Base-by-base conservation (phyloP, 257 asterid genomes). In the Misopates orontium region DNA sequence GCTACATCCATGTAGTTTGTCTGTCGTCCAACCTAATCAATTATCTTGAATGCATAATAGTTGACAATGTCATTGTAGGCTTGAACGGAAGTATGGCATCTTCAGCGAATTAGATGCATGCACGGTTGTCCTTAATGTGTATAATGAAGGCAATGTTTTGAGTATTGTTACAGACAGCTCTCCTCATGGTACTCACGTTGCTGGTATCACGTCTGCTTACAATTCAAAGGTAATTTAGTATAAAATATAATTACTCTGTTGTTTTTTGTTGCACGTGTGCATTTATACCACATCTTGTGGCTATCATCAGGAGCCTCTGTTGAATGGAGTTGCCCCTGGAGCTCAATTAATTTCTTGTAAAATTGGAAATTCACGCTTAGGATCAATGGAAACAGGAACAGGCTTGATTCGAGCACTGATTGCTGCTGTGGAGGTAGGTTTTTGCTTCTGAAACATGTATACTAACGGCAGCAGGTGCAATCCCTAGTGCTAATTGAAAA, bases 281-380 rank as follows among this genome's bases (percentile, higher is more conserved):
- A 56, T 58, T 65, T 70, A 39, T 60, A 76, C 63, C 56, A n/a
- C 47, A 48, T 28, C 31, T 32, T 57, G 41, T 53, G 57, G 44
- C 77, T 66, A 67, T 71, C 80, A 66, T 55, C 66, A 93, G 99
- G 99, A 93, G 73, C 95, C 96, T 67, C 82, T 87, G 81, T 73
- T 93, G 75, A 93, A 93, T 83, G 99, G 99, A 74, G 87, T 93
- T 80, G 99, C 99, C 67, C 99, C 99, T 75, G 99, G 99, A 79
- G 99, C 99, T 59, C 97, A 93, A 75, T 59, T 93, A 73, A 77
- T 93, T 68, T 93, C 99, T 48, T 93, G 97, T 82, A 93, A 93
- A 82, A 93, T 93, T 74, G 97, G 97, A 66, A 97, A 93, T 76
- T 83, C 99, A 23, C 95, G 99, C 57, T 78, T 93, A 72, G 97